Evolutionary conservation across 2,329 filamentous ascomycete species (phyloP).

Genomic region (Fonsecaea nubica): DNA sequence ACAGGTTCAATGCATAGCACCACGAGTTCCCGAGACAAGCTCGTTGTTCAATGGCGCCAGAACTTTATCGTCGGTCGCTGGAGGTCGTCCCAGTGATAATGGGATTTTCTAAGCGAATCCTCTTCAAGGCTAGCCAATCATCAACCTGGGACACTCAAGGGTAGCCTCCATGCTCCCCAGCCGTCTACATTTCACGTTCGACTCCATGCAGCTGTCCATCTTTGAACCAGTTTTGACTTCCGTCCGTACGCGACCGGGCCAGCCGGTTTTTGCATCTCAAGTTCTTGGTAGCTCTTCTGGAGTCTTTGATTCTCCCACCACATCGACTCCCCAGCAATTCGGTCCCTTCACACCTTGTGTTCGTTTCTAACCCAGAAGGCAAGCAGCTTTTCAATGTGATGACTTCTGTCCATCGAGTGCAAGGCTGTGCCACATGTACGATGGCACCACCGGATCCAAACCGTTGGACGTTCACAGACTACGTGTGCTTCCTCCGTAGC

Average conservation of each 20-base stretch:
- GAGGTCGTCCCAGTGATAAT: background rate
- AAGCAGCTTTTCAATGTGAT: slow-evolving; percentile 22
- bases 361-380: background rate
- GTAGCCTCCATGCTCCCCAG: slow-evolving; percentile 22
- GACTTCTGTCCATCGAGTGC: slow-evolving; percentile 19
- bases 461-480: slow-evolving; percentile 38
- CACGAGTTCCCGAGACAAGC: background rate
- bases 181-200: slow-evolving; percentile 28
- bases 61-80: background rate
- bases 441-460: slow-evolving; percentile 38
- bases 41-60: background rate
- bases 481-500: slow-evolving; percentile 37
- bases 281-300: background rate
- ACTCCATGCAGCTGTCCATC: slow-evolving; percentile 2
- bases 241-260: slow-evolving; percentile 8
- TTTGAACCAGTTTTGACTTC: slow-evolving; percentile 16
- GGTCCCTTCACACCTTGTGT: background rate
- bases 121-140: slow-evolving; percentile 23
- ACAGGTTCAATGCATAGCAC: background rate
- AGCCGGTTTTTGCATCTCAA: background rate
- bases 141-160: background rate
- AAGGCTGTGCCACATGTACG: slow-evolving; percentile 32
- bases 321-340: slow-evolving; percentile 5
- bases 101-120: slow-evolving; percentile 12
- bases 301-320: slow-evolving; percentile 1